Percentiles rank a stretch among this genome's conserved stretches.
phyloP scores from a whole-genome alignment of 768 basidiomycete genomes.

The Atractiella rhizophila region DNA sequence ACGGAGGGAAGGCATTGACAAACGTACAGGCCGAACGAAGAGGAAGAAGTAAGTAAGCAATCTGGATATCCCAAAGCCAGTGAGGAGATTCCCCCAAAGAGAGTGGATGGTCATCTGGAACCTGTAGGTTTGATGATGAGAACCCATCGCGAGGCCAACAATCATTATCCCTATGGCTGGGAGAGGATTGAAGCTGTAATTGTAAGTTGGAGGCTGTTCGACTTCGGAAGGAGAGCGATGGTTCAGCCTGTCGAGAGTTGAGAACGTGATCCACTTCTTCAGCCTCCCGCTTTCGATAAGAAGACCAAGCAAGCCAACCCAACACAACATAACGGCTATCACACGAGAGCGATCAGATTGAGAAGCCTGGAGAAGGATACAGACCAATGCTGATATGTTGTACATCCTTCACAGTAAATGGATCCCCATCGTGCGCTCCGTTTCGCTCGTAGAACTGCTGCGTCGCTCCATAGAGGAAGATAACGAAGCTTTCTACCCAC shows the following conservation, averaged over 20 bases:
- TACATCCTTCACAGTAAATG: constrained; percentile 69
- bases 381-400: constrained; percentile 86
- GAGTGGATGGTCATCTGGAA: constrained; percentile 82
- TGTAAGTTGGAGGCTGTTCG: constrained; percentile 44
- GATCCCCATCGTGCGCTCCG: constrained; percentile 50
- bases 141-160: constrained; percentile 78
- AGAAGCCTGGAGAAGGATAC: too few relatives aligned
- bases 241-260: neutral
- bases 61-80: constrained; percentile 49
- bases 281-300: constrained; percentile 47
- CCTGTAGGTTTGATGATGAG: constrained; percentile 68
- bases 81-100: constrained; percentile 71
- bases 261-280: constrained; percentile 35
- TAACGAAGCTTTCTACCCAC: constrained; percentile 25
- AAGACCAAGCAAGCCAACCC: neutral
- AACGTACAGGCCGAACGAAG: constrained; percentile 69
- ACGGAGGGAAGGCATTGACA: too few relatives aligned
- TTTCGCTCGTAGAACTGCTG: constrained; percentile 97
- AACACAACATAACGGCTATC: constrained; percentile 37
- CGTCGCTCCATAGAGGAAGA: constrained; percentile 66
- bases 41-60: constrained; percentile 85
- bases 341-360: too few relatives aligned
- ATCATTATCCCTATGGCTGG: constrained; percentile 67
- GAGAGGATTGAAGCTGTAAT: constrained; percentile 33
- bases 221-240: constrained; percentile 19